phyloP scores from a whole-genome alignment of 257 asterid genomes.

The Mitragyna speciosa region DNA sequence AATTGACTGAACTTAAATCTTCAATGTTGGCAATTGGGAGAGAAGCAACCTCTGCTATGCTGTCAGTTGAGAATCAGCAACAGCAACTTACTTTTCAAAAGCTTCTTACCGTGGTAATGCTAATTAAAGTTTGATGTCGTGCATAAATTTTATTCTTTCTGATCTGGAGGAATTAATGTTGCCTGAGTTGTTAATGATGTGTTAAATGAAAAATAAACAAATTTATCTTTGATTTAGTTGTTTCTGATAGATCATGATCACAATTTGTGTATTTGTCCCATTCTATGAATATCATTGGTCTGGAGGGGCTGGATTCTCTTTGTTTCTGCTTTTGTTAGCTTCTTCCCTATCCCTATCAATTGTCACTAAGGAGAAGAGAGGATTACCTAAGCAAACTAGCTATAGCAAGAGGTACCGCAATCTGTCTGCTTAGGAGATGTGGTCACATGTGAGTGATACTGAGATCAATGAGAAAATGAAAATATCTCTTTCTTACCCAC shows the following conservation, averaged over 20 bases:
- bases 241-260: not conserved
- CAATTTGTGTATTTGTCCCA: not conserved
- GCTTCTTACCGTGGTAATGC: constrained; percentile 71
- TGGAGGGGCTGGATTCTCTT: not conserved
- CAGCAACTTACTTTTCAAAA: constrained; percentile 72
- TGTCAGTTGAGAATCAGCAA: constrained; percentile 82
- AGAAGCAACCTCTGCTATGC: constrained; percentile 92
- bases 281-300: not conserved
- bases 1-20: constrained; percentile 65
- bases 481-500: too few species aligned
- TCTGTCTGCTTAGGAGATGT: too few species aligned
- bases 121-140: not conserved
- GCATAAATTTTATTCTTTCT: not conserved
- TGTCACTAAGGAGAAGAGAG: too few species aligned
- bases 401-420: too few species aligned
- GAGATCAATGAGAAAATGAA: too few species aligned
- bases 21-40: constrained; percentile 79
- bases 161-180: not conserved
- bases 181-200: not conserved
- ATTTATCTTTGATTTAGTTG: not conserved
- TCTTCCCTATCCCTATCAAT: not conserved
- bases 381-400: too few species aligned
- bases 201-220: not conserved
- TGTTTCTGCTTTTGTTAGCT: not conserved
- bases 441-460: too few species aligned